Evolutionary conservation across 495 filamentous ascomycete genomes (phyloP).

Genomic region (Endocarpon pusillum): DNA sequence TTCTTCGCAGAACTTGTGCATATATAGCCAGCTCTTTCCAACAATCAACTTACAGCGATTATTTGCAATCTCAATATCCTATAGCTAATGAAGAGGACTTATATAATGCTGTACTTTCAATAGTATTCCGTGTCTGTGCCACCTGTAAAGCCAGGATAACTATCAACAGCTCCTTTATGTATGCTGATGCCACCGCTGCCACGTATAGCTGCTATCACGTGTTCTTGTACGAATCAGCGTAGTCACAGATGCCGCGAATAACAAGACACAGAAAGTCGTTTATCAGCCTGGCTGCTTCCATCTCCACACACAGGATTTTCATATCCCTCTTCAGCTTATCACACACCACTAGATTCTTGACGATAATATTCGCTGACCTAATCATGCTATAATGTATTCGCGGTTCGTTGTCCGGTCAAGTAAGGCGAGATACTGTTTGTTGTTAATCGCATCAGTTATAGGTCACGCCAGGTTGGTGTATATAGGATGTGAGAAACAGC

Average conservation of each 20-base stretch:
- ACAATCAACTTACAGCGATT: too few relatives aligned
- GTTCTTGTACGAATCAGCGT: slow-evolving; percentile 20
- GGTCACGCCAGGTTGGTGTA: slow-evolving; percentile 8
- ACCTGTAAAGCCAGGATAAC: too few relatives aligned
- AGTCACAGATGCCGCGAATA: slow-evolving; percentile 21
- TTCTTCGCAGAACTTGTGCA: too few relatives aligned
- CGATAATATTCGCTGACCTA: slow-evolving; percentile 21
- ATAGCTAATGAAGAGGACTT: too few relatives aligned
- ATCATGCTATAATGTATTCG: slow-evolving; percentile 21
- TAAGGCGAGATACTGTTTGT: neutral
- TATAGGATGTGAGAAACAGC: slow-evolving; percentile 16
- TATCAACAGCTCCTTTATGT: too few relatives aligned
- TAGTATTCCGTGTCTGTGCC: too few relatives aligned
- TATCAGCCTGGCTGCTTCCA: slow-evolving; percentile 18
- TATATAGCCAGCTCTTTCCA: too few relatives aligned
- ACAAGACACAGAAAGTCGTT: slow-evolving; percentile 13
- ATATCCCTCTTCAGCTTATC: slow-evolving; percentile 17
- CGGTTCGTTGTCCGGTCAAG: slow-evolving; percentile 2
- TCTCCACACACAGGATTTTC: slow-evolving; percentile 15
- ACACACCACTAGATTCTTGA: slow-evolving; percentile 15
- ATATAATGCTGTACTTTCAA: too few relatives aligned
- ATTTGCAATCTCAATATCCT: too few relatives aligned
- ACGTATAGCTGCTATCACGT: slow-evolving; percentile 19
- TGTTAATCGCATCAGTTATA: neutral
- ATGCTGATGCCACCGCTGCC: slow-evolving; percentile 14